These are phyloP conservation scores for Suhomyces vadensis DNA, from an alignment of 805 yeast genomes.

Conservation along the genomic window DNA sequence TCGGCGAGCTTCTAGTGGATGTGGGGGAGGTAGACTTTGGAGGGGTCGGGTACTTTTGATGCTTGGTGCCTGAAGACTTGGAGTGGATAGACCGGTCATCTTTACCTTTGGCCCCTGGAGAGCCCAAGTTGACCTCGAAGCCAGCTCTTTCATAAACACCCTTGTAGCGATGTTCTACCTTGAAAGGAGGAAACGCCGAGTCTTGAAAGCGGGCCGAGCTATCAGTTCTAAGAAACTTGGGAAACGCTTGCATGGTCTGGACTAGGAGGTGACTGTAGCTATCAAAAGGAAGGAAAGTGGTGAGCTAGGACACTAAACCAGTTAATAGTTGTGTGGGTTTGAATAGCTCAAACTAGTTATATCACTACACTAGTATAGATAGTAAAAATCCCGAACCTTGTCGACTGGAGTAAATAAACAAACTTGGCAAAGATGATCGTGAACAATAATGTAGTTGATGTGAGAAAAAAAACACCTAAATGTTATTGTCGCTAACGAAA, in stretches of 20 bases:
- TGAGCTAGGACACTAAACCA: no score
- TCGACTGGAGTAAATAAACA: conserved; percentile 2
- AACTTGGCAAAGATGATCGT: not conserved
- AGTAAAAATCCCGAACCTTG: not conserved
- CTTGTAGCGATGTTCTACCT: conserved; percentile 57
- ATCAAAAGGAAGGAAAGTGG: no score
- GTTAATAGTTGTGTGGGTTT: no score
- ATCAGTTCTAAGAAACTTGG: conserved; percentile 19
- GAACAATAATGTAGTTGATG: conserved; percentile 3
- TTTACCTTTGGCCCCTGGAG: conserved; percentile 5
- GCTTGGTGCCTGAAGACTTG: not conserved
- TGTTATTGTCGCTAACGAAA: not conserved
- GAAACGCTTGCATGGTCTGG: conserved; percentile 19
- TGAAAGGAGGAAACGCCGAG: conserved; percentile 71
- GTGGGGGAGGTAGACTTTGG: conserved; percentile 14
- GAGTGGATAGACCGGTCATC: conserved; percentile 12
- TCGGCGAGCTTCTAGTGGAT: conserved; percentile 11
- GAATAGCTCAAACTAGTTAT: no score
- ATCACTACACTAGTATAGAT: not conserved
- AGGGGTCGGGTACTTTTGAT: conserved; percentile 10
- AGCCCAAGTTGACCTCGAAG: conserved; percentile 48
- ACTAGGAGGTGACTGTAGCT: not conserved
- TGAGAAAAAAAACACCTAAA: not conserved
- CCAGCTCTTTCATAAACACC: conserved; percentile 85
- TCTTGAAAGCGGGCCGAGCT: conserved; percentile 31